phyloP scores from a whole-genome alignment of 352 stramenopile genomes.

The Globisporangium spinosum region DNA sequence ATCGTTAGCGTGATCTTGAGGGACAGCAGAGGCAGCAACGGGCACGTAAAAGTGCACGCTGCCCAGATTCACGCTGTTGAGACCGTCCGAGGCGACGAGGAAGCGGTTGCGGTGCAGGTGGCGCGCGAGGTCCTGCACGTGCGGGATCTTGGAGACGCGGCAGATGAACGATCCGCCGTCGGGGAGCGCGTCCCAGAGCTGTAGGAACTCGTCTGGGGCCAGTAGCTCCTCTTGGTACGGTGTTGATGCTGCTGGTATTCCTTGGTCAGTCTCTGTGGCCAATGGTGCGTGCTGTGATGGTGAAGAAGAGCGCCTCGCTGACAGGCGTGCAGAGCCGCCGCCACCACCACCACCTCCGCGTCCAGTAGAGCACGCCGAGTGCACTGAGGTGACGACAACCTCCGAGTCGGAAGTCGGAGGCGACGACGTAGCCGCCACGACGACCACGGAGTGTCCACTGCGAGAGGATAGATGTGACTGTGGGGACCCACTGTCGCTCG shows the following conservation, averaged over 20 bases:
- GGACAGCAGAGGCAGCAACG: not conserved
- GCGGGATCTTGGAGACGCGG: slow-evolving; percentile 52
- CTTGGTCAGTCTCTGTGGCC: not conserved
- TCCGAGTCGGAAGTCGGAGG: slow-evolving; percentile 35
- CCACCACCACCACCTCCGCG: not conserved
- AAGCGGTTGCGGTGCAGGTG: slow-evolving; percentile 58
- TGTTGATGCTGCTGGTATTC: not conserved
- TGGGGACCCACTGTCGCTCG: not conserved
- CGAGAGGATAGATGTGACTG: not conserved
- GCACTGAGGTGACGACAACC: slow-evolving; percentile 26
- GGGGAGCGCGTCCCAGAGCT: slow-evolving; percentile 43
- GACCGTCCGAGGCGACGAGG: slow-evolving; percentile 41
- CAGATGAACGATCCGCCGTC: slow-evolving; percentile 66
- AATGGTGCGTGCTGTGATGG: not conserved
- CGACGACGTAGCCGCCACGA: slow-evolving; percentile 10
- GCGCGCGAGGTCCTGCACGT: slow-evolving; percentile 25
- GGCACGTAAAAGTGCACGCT: slow-evolving; percentile 56
- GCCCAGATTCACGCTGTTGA: slow-evolving; percentile 36
- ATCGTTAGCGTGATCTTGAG: not conserved
- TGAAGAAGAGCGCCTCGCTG: not conserved
- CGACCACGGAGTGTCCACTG: not conserved
- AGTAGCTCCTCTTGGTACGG: slow-evolving; percentile 11
- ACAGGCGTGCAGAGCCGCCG: not conserved
- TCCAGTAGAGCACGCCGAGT: not conserved
- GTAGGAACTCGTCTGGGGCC: slow-evolving; percentile 35